A percentile compares a stretch with the other conserved stretches of the same genome.
phyloP scores from a whole-genome alignment of 345 rosid genomes.

The Salix koriyanagi region DNA sequence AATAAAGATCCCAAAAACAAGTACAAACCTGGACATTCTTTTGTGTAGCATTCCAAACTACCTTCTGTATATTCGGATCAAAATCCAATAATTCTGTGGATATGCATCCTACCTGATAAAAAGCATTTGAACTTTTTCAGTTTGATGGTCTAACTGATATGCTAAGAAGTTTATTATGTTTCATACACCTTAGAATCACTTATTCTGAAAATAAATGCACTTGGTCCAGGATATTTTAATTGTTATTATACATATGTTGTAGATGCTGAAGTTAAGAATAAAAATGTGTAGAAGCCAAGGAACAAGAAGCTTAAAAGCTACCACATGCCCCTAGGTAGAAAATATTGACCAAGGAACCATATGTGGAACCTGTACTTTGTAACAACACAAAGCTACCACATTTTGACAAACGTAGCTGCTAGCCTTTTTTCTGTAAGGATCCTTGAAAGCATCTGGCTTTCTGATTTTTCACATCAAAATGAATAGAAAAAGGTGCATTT shows the following conservation, averaged over 20 bases:
- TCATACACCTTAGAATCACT: background rate
- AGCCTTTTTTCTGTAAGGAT: background rate
- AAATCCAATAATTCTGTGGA: conserved; percentile 45
- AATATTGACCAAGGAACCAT: too few species aligned
- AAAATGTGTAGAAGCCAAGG: too few species aligned
- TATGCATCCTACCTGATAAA: conserved; percentile 59
- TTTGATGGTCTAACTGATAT: background rate
- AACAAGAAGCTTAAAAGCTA: too few species aligned
- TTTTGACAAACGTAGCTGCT: background rate
- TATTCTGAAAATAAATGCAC: too few species aligned
- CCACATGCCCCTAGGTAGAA: too few species aligned
- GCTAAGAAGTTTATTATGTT: background rate
- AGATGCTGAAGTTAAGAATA: too few species aligned
- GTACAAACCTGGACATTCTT: conserved; percentile 48
- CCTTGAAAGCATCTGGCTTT: background rate
- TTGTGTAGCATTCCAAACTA: conserved; percentile 23
- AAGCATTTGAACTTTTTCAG: conserved; percentile 3
- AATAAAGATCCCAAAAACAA: conserved; percentile 5
- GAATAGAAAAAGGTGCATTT: background rate
- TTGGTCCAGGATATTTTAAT: too few species aligned
- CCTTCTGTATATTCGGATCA: conserved; percentile 46
- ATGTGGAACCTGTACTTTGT: too few species aligned
- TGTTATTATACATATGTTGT: too few species aligned
- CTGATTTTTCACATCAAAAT: background rate
- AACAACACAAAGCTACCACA: background rate